Evolutionary conservation across 345 rosid genomes (phyloP).

Genomic region (Euphorbia peplus): DNA sequence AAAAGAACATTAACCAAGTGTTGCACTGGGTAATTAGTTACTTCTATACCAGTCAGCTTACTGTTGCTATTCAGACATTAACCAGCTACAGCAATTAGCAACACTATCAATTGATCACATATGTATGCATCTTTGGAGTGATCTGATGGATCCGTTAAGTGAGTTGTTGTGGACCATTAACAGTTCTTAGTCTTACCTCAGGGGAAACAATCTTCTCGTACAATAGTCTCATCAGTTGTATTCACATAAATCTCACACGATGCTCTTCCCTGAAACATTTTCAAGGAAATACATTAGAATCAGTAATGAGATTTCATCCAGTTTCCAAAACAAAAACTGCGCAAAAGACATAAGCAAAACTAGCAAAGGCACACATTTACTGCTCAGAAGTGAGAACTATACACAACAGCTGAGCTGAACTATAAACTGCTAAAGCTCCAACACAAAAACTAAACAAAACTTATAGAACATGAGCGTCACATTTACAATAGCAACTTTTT

Average conservation of each 20-base stretch:
- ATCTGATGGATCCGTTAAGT: not conserved
- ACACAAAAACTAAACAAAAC: not conserved
- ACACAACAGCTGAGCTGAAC: not conserved
- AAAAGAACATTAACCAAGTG: not conserved
- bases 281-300: not conserved
- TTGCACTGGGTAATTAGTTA: not conserved
- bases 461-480: not conserved
- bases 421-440: not conserved
- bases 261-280: conserved; percentile 56
- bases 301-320: no score
- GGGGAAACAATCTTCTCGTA: conserved; percentile 58
- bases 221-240: conserved; percentile 53
- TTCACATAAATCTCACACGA: conserved; percentile 71
- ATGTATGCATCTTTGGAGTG: not conserved
- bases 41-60: not conserved
- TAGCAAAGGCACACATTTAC: not conserved
- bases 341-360: not conserved
- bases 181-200: conserved; percentile 42
- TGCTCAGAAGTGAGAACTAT: not conserved
- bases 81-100: no score
- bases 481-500: not conserved
- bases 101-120: not conserved
- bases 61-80: not conserved
- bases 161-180: not conserved
- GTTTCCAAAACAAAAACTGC: no score